phyloP scores from a whole-genome alignment of 306 rosid genomes.

The Sphenostylis stenocarpa region DNA sequence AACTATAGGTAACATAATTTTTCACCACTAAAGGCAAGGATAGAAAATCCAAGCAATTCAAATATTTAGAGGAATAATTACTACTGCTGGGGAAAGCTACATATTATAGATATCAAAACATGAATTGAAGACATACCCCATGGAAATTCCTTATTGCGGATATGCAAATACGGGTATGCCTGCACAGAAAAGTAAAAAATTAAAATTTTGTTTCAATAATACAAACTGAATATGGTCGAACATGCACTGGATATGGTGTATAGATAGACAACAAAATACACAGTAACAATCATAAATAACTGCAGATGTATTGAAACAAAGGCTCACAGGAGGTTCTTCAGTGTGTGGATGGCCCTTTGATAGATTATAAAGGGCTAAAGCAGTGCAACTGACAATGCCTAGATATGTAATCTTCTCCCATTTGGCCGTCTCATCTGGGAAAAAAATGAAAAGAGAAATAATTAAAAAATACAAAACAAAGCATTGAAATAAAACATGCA shows the following conservation, averaged over 20 bases:
- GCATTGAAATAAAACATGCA: neutral
- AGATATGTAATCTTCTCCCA: constrained; percentile 97
- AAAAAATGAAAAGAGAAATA: neutral
- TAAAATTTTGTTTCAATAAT: neutral
- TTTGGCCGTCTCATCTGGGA: constrained; percentile 79
- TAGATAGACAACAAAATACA: neutral
- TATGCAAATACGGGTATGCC: constrained; percentile 58
- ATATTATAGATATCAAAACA: constrained; percentile 9
- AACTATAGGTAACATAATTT: neutral
- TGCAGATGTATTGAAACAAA: constrained; percentile 23
- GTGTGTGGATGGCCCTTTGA: constrained; percentile 86
- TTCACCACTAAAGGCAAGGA: neutral
- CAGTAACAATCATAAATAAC: neutral
- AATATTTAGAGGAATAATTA: neutral
- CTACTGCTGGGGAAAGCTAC: neutral
- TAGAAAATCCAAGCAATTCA: neutral
- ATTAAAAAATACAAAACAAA: neutral
- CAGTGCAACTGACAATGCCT: constrained; percentile 71
- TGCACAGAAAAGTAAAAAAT: constrained; percentile 19
- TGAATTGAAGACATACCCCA: constrained; percentile 72
- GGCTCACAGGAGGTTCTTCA: constrained; percentile 79
- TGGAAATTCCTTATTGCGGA: constrained; percentile 99
- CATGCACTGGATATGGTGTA: neutral
- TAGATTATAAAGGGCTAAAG: constrained; percentile 52
- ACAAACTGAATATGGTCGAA: neutral